Evolutionary conservation across 2,329 filamentous ascomycete species (phyloP), one percentile per base, ranked within the genome.

Genomic region (Scedosporium minutisporum): DNA sequence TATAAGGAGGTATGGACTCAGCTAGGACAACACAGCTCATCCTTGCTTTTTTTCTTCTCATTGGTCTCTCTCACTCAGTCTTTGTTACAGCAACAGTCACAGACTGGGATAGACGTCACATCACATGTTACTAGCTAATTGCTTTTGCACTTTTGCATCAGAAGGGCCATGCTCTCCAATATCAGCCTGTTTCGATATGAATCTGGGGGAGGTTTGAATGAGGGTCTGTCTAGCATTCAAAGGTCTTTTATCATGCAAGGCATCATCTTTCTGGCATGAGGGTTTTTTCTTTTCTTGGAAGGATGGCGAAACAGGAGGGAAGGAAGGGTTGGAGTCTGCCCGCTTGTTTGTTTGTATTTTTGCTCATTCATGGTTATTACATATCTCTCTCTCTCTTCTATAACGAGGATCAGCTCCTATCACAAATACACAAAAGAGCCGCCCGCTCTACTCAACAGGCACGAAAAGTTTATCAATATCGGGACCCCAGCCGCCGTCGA

Each of bases 391-490:
- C 44, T 48, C 44, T 48, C 42, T 46, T 46, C 44, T n/a, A 18
- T 48, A 18, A 48, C 21, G 7, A 55, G 51, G 23, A 23, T 27
- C 23, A 27, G 23, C n/a, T 18, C 29, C 27, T 55, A 27, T 38
- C 42, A 38, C 60, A 63, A 72, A 63, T 72, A 18, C 18, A 23
- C 23, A 25, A 23, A 55, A 6, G 18, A 27, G 5, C 18, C 51
- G 12, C 18, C 57, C 25, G 9, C 55, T 41, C 23, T 46, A 63
- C 55, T 58, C 66, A n/a, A 72, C 68, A 3, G 83, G 82, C 0
- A 85, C 80, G 69, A 85, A 75, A 55, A 86, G 62, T 6, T 78
- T 71, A 71, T 86, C 83, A 14, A 85, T 71, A 76, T 81, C 80
- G 0, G 82, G 79, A 0, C 76, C 81, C 73, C 74, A 78, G n/a